phyloP scores from a whole-genome alignment of 345 rosid genomes.

The Eucalyptus shirleyi region DNA sequence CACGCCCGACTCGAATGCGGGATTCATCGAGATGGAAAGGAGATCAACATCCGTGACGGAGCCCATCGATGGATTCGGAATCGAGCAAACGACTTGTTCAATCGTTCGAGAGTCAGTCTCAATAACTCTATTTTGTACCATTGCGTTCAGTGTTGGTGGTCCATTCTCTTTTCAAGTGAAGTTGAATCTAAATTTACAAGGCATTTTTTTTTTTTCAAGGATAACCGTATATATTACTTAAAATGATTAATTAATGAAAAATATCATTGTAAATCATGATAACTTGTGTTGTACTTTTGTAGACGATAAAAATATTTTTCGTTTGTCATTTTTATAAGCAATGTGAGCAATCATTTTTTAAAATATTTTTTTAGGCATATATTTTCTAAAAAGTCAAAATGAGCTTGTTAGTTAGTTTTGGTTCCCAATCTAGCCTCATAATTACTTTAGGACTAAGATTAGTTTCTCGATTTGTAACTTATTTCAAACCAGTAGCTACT shows the following conservation, averaged over 20 bases:
- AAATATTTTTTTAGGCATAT: background rate
- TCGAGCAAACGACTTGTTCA: background rate
- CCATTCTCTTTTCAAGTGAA: background rate
- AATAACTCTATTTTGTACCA: too few relatives aligned
- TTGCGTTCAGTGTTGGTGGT: too few relatives aligned
- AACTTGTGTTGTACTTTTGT: background rate
- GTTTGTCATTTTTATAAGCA: background rate
- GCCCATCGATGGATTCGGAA: background rate
- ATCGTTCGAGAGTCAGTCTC: background rate
- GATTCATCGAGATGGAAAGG: background rate
- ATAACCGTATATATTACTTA: background rate
- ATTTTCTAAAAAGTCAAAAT: background rate
- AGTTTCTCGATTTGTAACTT: background rate
- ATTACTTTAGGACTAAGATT: background rate
- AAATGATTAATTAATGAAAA: background rate
- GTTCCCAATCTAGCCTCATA: background rate
- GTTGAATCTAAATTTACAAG: background rate
- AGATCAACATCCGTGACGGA: background rate
- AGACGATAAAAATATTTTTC: fast-evolving
- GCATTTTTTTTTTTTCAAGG: background rate
- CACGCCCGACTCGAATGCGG: background rate
- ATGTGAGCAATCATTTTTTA: too few relatives aligned
- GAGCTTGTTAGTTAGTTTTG: background rate
- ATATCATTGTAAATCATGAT: fast-evolving
- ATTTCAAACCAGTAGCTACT: background rate